Conservation (phyloP, 2,329 filamentous ascomycete species). For the Juglanconis sp. region DNA sequence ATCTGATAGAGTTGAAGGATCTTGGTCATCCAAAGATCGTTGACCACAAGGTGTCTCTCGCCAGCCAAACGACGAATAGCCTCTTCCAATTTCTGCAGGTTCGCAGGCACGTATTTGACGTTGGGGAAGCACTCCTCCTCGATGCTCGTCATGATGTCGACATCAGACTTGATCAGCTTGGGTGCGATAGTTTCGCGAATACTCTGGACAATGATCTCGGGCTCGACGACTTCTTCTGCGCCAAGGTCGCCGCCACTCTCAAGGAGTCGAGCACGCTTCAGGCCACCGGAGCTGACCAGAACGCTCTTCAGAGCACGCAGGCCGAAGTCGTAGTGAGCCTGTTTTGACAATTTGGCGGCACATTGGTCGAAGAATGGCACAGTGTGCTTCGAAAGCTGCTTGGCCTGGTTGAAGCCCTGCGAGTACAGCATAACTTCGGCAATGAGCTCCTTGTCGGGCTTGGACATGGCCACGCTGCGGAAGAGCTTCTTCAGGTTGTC, state of each 20-base stretch:
- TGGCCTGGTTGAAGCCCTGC: conserved; percentile 96
- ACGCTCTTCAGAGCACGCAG: conserved; percentile 98
- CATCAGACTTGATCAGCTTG: conserved; percentile 91
- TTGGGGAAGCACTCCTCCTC: conserved; percentile 87
- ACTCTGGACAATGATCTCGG: conserved; percentile 98
- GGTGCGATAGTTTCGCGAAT: conserved; percentile 97
- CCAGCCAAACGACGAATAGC: conserved; percentile 80
- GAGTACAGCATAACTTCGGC: conserved; percentile 99
- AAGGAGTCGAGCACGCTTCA: conserved; percentile 81
- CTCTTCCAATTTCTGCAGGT: conserved; percentile 72
- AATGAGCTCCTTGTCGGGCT: conserved; percentile 98
- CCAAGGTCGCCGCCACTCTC: conserved; percentile 53
- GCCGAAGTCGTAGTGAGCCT: conserved; percentile 98
- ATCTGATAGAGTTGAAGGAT: conserved; percentile 97
- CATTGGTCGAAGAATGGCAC: conserved; percentile 98
- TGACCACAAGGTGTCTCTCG: conserved; percentile 84
- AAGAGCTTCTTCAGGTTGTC: conserved; percentile 99
- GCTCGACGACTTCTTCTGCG: conserved; percentile 75
- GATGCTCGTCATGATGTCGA: conserved; percentile 80
- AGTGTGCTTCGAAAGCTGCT: conserved; percentile 87
- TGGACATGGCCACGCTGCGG: conserved; percentile 98
- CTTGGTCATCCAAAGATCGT: conserved; percentile 96
- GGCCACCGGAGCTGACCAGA: conserved; percentile 90
- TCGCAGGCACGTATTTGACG: conserved; percentile 87
- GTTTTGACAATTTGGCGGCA: conserved; percentile 76